Evolutionary conservation across 441 rosid species (phyloP), one percentile per base, ranked within the genome.

Genomic region (Adansonia grandidieri): DNA sequence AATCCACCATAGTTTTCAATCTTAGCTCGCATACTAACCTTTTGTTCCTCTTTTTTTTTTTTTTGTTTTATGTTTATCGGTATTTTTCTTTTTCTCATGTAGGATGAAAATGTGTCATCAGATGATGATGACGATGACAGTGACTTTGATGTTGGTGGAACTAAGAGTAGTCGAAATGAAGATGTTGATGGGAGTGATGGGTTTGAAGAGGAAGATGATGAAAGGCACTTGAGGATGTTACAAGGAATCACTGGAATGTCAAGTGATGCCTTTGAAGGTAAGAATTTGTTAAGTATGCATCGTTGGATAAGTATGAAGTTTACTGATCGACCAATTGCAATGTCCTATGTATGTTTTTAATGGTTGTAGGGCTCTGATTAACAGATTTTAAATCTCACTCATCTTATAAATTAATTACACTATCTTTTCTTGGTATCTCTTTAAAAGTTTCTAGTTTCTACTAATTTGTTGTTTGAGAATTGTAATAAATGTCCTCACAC

Each of bases 201-300:
- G 61, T 83, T 47, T 28, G 88, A 84, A 15, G 93, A 84, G 75
- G 94, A 87, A 24, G 90, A 86, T 71, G 86, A 83, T 47, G 88
- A 74, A 83, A 88, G 88, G 78, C 98, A 93, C 79, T 66, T 81
- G 78, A 87, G 95, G 78, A 90, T 95, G 99, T 87, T 95, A 87
- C 87, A 92, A 79, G 87, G 83, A 71, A 83, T 95, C 77, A 93
- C 97, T 64, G 97, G 98, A 85, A 84, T 96, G 92, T 95, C 97
- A 6, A 85, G 84, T 70, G 96, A 89, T 75, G 97, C 89, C 53
- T 92, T 93, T 82, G 85, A 86, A 82, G 95, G 98, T 94, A 86
- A 73, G 24, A 1, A 5, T 28, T 51, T 37, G 10, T 37, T 53
- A 44, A 50, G 17, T 40, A 28, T 78, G 17, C 45, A 54, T 64